A percentile compares a stretch with the other conserved stretches of the same genome.
These are phyloP conservation scores for Geosmithia morbida DNA, from an alignment of 2,329 filamentous ascomycete genomes.

Conservation along the genomic window DNA sequence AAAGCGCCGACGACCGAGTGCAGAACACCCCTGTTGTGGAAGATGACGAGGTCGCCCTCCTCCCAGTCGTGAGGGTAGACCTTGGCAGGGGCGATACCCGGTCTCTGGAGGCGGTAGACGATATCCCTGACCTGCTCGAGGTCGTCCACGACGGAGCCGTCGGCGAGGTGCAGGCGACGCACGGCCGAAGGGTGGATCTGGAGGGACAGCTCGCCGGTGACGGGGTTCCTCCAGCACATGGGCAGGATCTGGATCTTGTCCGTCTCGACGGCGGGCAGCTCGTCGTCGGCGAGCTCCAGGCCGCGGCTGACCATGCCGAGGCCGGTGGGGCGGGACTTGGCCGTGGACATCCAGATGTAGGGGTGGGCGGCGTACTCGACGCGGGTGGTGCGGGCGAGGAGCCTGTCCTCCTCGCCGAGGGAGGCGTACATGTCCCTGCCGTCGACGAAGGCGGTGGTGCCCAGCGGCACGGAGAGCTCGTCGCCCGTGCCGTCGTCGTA, in stretches of 20 bases:
- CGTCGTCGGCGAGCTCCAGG: conserved; percentile 40
- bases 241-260: conserved; percentile 57
- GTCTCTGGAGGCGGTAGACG: conserved; percentile 56
- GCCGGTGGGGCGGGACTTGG: conserved; percentile 51
- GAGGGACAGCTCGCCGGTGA: conserved; percentile 52
- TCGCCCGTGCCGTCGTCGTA: conserved; percentile 62
- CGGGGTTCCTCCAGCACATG: conserved; percentile 65
- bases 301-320: conserved; percentile 57
- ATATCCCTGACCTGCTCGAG: conserved; percentile 49
- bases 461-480: conserved; percentile 52
- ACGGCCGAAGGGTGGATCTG: conserved; percentile 64
- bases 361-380: conserved; percentile 69
- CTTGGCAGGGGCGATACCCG: conserved; percentile 51
- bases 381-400: conserved; percentile 49
- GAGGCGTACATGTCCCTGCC: conserved; percentile 57
- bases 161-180: conserved; percentile 49
- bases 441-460: conserved; percentile 63
- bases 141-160: conserved; percentile 57
- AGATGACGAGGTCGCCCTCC: conserved; percentile 62
- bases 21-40: conserved; percentile 63
- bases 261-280: conserved; percentile 51
- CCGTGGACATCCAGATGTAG: conserved; percentile 67
- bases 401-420: conserved; percentile 50
- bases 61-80: conserved; percentile 69
- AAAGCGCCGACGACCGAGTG: conserved; percentile 68